Conservation (phyloP, 371 early-diverging fungal species). For the Furculomyces boomerangus region DNA sequence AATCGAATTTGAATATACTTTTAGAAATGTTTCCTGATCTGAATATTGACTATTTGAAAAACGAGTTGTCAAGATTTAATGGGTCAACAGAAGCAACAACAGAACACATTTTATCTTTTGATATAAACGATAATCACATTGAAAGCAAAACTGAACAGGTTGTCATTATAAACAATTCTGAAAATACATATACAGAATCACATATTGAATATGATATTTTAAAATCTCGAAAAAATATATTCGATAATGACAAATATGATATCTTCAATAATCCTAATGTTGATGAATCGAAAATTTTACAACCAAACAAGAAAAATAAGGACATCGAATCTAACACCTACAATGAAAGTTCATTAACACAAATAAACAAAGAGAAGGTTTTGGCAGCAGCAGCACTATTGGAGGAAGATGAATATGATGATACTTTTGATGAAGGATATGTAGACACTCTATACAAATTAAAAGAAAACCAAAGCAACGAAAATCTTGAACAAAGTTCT, state of each 20-base stretch:
- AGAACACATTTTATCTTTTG: too few relatives aligned
- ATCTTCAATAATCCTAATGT: slow-evolving; percentile 36
- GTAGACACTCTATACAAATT: slow-evolving; percentile 18
- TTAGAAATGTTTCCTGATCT: too few relatives aligned
- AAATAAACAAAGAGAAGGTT: slow-evolving; percentile 15
- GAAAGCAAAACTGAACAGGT: too few relatives aligned
- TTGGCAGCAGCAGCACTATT: slow-evolving; percentile 30
- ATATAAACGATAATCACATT: too few relatives aligned
- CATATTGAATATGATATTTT: too few relatives aligned
- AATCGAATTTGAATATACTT: too few relatives aligned
- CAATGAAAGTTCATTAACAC: slow-evolving; percentile 6
- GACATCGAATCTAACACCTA: slow-evolving; percentile 8
- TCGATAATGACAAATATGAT: slow-evolving; percentile 86
- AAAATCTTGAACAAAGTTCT: neutral
- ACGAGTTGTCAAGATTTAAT: too few relatives aligned
- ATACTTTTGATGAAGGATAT: slow-evolving; percentile 56
- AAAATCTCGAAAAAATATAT: slow-evolving; percentile 51
- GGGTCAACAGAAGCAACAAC: too few relatives aligned
- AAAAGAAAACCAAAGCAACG: slow-evolving; percentile 24
- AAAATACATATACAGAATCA: too few relatives aligned
- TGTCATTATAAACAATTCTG: too few relatives aligned
- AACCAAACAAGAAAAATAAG: slow-evolving; percentile 40
- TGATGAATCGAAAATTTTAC: slow-evolving; percentile 27
- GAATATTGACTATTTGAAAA: too few relatives aligned
- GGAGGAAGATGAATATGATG: slow-evolving; percentile 80